A percentile compares a stretch with the other conserved stretches of the same genome.
phyloP scores from a whole-genome alignment of 306 rosid species.

The Lagenaria siceraria region DNA sequence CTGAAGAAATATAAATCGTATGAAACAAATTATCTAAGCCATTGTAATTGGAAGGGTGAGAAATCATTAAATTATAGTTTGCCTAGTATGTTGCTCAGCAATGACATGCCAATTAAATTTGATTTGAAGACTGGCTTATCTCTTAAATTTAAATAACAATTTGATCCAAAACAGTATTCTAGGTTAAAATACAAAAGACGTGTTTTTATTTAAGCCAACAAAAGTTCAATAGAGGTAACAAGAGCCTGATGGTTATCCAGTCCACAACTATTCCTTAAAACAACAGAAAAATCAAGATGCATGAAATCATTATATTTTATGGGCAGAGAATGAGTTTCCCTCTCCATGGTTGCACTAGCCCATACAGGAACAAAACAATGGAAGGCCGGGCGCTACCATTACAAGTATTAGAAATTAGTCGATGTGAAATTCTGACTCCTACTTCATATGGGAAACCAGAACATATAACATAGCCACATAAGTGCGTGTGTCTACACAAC shows the following conservation, averaged over 20 bases:
- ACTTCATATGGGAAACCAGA: neutral
- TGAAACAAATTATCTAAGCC: neutral
- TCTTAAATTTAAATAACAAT: neutral
- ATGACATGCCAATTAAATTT: neutral
- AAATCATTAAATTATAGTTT: neutral
- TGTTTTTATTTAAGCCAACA: neutral
- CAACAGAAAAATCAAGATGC: neutral
- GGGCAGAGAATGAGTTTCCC: neutral
- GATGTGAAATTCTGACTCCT: neutral
- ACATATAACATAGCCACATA: neutral
- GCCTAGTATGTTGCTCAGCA: neutral
- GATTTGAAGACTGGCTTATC: neutral
- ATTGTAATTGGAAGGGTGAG: slow-evolving; percentile 2
- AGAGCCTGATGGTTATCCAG: neutral
- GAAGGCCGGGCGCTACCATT: neutral
- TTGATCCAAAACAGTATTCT: neutral
- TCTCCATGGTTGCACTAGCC: neutral
- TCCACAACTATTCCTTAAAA: neutral
- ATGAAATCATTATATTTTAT: neutral
- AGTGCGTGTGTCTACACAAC: neutral
- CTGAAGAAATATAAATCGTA: slow-evolving; percentile 15
- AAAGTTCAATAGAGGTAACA: neutral
- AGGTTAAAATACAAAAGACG: neutral
- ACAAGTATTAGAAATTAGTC: neutral
- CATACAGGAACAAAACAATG: neutral